Evolutionary conservation across 2,329 filamentous ascomycete species (phyloP), one percentile per base, ranked within the genome.

Genomic region (Ophiostoma sp.): DNA sequence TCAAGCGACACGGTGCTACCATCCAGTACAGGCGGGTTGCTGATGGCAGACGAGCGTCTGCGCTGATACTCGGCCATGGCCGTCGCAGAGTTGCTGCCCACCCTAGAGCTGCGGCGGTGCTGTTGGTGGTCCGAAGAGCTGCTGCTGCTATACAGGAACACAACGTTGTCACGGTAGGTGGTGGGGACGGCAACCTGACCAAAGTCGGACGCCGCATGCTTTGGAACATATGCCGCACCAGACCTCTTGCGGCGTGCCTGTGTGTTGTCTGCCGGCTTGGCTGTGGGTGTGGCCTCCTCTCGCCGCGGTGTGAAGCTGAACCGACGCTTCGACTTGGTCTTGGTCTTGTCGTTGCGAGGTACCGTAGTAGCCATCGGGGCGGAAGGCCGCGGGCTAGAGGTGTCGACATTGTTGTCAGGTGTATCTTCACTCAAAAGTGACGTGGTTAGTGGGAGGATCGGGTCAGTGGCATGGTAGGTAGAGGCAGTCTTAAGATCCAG

Each of bases 161-260:
- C 52, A 4, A 52, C 11, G 36, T 71, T 75, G 28, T 74, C 55
- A 17, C 57, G 70, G 72, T 75, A 72, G 9, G 72, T 69, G 3
- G 70, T 70, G 15, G 68, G 52, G 2, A 75, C 61, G 9, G 63
- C 63, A 12, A 75, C 45, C 15, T 69, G 64, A 6, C 70, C 61
- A 57, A 74, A 75, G 55, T 76, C 75, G 11, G 74, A 36, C 11
- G 48, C 75, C 4, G 75, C 75, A 45, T 76, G 75, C 52, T 17
- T 71, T 0, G 75, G 75, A 0, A 76, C 71, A 36, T 76, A 76
- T 3, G 72, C 39, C 8, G 39, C 52, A 1, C 25, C 39, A 6
- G n/a, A 31, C 36, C 12, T 22, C 3, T 15, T 36, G 19, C 28
- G 48, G 59, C 12, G 7, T 7, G 15, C 15, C 33, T 22, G 52